Percentiles rank a stretch among this genome's conserved stretches.
Evolutionary conservation across 1,139 yeast species (phyloP).

Genomic region (Pichia sp.): DNA sequence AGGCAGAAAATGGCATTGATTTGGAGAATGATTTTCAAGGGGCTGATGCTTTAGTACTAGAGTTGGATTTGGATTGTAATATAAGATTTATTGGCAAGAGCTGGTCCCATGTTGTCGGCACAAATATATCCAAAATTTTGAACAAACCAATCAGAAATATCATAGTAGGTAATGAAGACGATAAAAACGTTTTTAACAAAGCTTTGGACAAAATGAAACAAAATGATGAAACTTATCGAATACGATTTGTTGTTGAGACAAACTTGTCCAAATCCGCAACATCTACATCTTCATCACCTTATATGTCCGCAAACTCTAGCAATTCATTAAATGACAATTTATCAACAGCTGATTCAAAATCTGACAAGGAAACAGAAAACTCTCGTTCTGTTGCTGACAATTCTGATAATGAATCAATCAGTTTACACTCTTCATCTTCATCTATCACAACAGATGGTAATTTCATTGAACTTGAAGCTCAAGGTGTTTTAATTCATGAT

Average conservation of each 20-base stretch:
- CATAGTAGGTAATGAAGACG: constrained; percentile 59
- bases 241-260: constrained; percentile 59
- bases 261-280: constrained; percentile 12
- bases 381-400: constrained; percentile 9
- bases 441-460: constrained; percentile 41
- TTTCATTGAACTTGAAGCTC: constrained; percentile 77
- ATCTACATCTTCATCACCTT: neutral
- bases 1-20: neutral
- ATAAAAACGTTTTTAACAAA: constrained; percentile 57
- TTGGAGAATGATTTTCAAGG: constrained; percentile 22
- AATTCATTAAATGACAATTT: neutral
- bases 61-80: constrained; percentile 70
- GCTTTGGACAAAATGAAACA: constrained; percentile 66
- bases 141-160: constrained; percentile 56
- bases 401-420: constrained; percentile 22
- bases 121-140: constrained; percentile 47
- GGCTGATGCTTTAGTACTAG: constrained; percentile 80
- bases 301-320: neutral
- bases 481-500: constrained; percentile 86
- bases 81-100: constrained; percentile 67
- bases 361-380: constrained; percentile 21
- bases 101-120: constrained; percentile 75
- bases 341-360: constrained; percentile 13
- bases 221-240: constrained; percentile 73
- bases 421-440: constrained; percentile 24